Conservation (phyloP, 805 yeast genomes). For the Yamadazyma ubonensis region DNA sequence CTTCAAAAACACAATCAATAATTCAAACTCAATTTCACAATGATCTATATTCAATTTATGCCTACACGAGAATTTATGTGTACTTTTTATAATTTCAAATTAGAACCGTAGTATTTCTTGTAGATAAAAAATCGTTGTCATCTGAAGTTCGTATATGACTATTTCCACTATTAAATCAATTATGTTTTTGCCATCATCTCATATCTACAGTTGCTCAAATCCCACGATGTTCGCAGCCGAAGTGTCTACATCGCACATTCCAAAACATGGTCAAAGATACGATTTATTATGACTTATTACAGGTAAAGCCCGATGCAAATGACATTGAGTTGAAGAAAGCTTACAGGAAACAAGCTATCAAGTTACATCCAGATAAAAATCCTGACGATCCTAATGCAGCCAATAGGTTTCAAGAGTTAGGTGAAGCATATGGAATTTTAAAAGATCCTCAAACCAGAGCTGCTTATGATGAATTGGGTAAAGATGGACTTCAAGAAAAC, state of each 20-base stretch:
- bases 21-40: no score
- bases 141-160: no score
- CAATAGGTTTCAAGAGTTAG: slow-evolving; percentile 71
- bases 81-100: no score
- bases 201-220: not conserved
- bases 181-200: no score
- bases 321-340: slow-evolving; percentile 88
- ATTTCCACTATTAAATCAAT: no score
- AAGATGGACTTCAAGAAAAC: slow-evolving; percentile 55
- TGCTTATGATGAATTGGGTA: slow-evolving; percentile 80
- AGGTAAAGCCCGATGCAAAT: slow-evolving; percentile 66
- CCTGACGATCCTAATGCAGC: slow-evolving; percentile 94
- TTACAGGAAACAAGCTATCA: slow-evolving; percentile 85
- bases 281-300: slow-evolving; percentile 78
- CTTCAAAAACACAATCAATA: not conserved
- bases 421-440: slow-evolving; percentile 72
- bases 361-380: slow-evolving; percentile 93
- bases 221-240: not conserved
- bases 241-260: not conserved
- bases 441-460: slow-evolving; percentile 68
- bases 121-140: no score
- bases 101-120: no score
- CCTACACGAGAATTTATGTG: no score
- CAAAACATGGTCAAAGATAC: slow-evolving; percentile 78
- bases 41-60: no score